phyloP scores from a whole-genome alignment of 1,284 basidiomycete species.

The Ustilago hordei region DNA sequence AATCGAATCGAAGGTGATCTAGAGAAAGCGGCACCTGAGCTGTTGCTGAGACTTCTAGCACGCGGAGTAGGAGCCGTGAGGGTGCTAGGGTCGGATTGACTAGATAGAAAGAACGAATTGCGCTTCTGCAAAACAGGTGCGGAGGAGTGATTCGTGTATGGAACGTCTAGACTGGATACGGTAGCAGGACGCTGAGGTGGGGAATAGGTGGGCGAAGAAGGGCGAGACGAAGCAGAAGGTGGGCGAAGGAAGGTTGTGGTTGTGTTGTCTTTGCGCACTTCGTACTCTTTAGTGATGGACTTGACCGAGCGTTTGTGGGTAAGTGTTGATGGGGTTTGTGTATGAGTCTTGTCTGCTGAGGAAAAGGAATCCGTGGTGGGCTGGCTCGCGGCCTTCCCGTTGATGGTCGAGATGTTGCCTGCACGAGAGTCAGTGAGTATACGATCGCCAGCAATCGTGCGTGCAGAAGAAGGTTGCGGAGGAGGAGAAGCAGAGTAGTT shows the following conservation, averaged over 20 bases:
- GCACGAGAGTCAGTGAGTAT: constrained; percentile 25
- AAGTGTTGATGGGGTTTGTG: constrained; percentile 18
- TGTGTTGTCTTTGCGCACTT: constrained; percentile 17
- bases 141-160: constrained; percentile 5
- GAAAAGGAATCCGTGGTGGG: constrained; percentile 1
- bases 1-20: constrained; percentile 45
- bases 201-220: constrained; percentile 22
- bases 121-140: constrained; percentile 17
- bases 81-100: constrained; percentile 16
- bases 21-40: constrained; percentile 23
- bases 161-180: constrained; percentile 1
- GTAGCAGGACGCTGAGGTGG: constrained; percentile 5
- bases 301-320: constrained; percentile 46
- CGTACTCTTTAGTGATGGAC: constrained; percentile 42
- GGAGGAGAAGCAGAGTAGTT: constrained; percentile 6
- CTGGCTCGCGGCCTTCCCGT: constrained; percentile 12
- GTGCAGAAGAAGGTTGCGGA: not conserved
- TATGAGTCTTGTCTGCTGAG: constrained; percentile 6
- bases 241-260: constrained; percentile 17
- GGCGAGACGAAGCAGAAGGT: constrained; percentile 13
- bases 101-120: constrained; percentile 26
- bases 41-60: constrained; percentile 31
- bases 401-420: constrained; percentile 16
- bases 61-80: constrained; percentile 30
- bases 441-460: constrained; percentile 24